Evolutionary conservation across 2,329 filamentous ascomycete genomes (phyloP).

Genomic region (Pseudogymnoascus sp.): DNA sequence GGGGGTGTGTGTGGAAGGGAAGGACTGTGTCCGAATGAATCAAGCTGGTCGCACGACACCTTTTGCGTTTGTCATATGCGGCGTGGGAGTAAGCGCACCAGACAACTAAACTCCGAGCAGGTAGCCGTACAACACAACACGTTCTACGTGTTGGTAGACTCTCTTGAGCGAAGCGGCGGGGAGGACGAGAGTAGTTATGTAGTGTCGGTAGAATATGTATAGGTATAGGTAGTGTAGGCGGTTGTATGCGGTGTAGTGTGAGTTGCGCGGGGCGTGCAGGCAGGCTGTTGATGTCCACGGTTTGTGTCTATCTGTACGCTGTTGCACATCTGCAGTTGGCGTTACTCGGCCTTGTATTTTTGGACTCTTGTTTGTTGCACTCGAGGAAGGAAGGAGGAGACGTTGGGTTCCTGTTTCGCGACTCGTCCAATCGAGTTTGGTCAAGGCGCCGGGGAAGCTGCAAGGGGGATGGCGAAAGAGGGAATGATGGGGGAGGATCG

Average conservation of each 20-base stretch:
- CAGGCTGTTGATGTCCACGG: background rate
- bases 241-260: background rate
- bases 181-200: background rate
- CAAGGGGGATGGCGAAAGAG: background rate
- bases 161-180: background rate
- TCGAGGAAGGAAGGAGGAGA: background rate
- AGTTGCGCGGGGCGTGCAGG: background rate
- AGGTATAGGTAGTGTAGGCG: background rate
- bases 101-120: slow-evolving; percentile 22
- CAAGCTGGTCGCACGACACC: slow-evolving; percentile 27
- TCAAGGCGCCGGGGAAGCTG: background rate
- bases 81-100: slow-evolving; percentile 22
- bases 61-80: slow-evolving; percentile 31
- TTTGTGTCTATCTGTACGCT: background rate
- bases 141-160: background rate
- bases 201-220: background rate
- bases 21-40: background rate
- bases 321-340: background rate
- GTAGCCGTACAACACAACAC: slow-evolving; percentile 22
- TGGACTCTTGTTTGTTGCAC: background rate
- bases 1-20: background rate
- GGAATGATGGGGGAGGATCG: background rate
- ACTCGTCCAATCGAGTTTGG: background rate
- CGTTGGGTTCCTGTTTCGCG: background rate
- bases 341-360: background rate